Evolutionary conservation across 495 filamentous ascomycete species (phyloP), one percentile per base, ranked within the genome.

Genomic region (Neurospora africana): DNA sequence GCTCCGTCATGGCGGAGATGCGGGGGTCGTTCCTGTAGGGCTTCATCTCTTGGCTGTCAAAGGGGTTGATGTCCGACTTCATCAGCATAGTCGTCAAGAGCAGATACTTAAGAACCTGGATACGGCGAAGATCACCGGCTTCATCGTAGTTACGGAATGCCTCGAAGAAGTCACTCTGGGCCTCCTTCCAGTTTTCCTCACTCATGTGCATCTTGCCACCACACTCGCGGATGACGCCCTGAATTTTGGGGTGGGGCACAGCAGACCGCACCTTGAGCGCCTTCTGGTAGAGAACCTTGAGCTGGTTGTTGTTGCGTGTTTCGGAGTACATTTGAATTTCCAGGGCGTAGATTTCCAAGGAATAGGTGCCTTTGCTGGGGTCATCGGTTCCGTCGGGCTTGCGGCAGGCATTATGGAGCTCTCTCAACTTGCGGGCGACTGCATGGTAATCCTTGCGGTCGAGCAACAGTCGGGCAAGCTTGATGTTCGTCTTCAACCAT

Each of bases 141-240:
- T 99, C 95, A 79, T 99, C 96, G 82, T 98, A 99, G 83, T 98
- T 98, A 35, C 94, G 92, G 84, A 99, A 99, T 5, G 95, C 95
- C 81, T 99, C 96, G 80, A 97, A 98, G 82, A 99, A 99, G 81
- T 97, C 96, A 74, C 89, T 94, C 78, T 98, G 95, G 5, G 95
- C 95, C 72, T 93, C 92, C 81, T 97, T 92, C 95, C 95, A 99
- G 81, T 97, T 97, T 83, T 98, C 95, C 84, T 99, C 95, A 78
- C 93, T 97, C 96, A 99, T 98, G 82, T 99, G 94, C 95, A 99
- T 99, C 84, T 99, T 99, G 73, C 95, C 95, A 75, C 95, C 96
- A 80, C 95, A 98, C 82, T 99, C 95, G 69, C 96, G 91, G 78
- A 99, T 98, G 79, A 98, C 93, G 39, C 95, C 95, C 93, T 98